Base-by-base conservation (phyloP, 179 eudicot species). In the Heliamphora pulchella region DNA sequence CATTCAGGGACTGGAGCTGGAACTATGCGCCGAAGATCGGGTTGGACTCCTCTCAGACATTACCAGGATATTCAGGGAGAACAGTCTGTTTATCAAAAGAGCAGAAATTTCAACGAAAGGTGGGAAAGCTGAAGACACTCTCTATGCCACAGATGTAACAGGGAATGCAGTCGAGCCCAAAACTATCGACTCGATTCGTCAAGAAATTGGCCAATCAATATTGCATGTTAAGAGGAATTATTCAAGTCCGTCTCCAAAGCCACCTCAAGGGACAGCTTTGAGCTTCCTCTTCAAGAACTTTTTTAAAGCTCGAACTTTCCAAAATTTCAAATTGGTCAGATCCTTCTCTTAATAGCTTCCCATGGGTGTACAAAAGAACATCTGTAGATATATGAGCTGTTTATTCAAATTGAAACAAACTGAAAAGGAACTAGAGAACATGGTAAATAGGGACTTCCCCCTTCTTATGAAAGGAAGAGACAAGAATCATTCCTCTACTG, bases 31-130 rank as follows among this genome's bases (percentile, higher is more conserved):
- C 1, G 93, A 90, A 78, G 98, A 93, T 78, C 89, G 92, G 10
- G 85, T 82, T 44, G 97, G 97, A 22, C 93, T 94, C 20, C 87
- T 94, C 43, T 89, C 97, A 4, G 97, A 91, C 64, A 86, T 94
- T 80, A 94, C 98, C 46, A 90, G 94, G 20, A 61, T 90, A 57
- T 90, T 94, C 76, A 85, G 97, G 78, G 97, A 94, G 84, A 93
- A 93, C 70, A 89, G 94, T 51, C 53, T 94, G 75, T 85, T 83
- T 39, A 88, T 94, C 72, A 87, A 79, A 84, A 87, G 97, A 82
- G 97, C 97, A 48, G 93, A 91, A 80, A 89, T 94, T 39, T 87
- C 91, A 18, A 94, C 97, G 1, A 75, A 86, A 83, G 83, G 86
- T 20, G 93, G 91, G 53, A 87, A 85, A 84, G 98, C 94, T 5